Base-by-base conservation (phyloP, 148 eudicot genomes). In the Vaccinium darrowii region DNA sequence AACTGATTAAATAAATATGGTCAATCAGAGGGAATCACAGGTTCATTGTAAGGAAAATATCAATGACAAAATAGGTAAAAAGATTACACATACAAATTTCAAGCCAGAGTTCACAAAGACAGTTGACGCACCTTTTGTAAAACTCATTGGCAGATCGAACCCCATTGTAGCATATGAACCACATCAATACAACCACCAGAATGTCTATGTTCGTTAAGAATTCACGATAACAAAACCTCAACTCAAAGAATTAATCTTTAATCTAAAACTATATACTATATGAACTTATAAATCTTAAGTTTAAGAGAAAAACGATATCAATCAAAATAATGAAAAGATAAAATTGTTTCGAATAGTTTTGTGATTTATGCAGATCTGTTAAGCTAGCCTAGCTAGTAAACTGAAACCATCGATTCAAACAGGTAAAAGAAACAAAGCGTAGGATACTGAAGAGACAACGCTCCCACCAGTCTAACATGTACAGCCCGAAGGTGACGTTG, bases 381-480 rank as follows among this genome's bases (percentile, higher is more conserved):
- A 16, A 65, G 76, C 57, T 43, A 43, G 47, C 47, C 47, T 43
- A 43, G 47, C 47, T 63, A 16, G 50, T 11, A 14, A 79, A 79
- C 2, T 6, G 18, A 13, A 83, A 83, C 77, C 78, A 78, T 83
- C 2, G n/a, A 71, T 57, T 82, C 51, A 60, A 83, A 54, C 1
- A n/a, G 7, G 78, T 83, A 75, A 76, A 43, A 56, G 36, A n/a
- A 47, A 49, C 23, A 8, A 57, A 73, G 43, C 72, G 76, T 78
- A 95, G 98, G 98, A 95, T 95, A 95, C 98, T 95, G 90, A 95
- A 94, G 58, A 95, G 94, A 82, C 74, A 92, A 69, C 98, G 93
- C 90, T 95, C 98, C 98, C 98, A 95, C 93, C 95, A 93, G 88
- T 95, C 98, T 21, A 95, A 80, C 98, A 94, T 94, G 90, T 92